Evolutionary conservation across 164 flowering plant species (phyloP).

Genomic region (Vitis cinerea): DNA sequence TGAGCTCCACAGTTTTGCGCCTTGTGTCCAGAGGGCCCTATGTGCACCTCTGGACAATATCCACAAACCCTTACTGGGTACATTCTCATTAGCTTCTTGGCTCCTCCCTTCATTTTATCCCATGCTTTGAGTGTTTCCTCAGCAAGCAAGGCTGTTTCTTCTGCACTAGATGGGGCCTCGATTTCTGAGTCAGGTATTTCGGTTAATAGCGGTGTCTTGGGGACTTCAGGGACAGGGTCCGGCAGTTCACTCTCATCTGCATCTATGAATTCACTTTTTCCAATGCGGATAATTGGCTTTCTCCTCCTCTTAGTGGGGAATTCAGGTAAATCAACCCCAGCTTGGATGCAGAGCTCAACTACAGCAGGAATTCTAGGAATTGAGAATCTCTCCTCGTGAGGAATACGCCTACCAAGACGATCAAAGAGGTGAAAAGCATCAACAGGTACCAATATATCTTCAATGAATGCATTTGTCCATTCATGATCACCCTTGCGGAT

Average conservation of each 20-base stretch:
- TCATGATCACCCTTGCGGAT: constrained; percentile 69
- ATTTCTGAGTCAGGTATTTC: constrained; percentile 62
- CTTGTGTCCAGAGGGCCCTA: constrained; percentile 87
- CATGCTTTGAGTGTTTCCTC: constrained; percentile 80
- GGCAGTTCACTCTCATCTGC: constrained; percentile 94
- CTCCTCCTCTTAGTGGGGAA: constrained; percentile 88
- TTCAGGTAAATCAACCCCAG: constrained; percentile 87
- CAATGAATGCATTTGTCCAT: constrained; percentile 68
- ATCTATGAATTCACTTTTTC: constrained; percentile 77
- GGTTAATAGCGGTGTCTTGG: constrained; percentile 33
- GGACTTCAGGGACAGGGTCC: constrained; percentile 48
- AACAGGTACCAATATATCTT: constrained; percentile 69
- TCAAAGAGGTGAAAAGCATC: constrained; percentile 87
- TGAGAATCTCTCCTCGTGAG: constrained; percentile 80
- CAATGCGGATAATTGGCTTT: constrained; percentile 78
- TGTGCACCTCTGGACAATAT: constrained; percentile 93
- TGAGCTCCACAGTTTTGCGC: constrained; percentile 93
- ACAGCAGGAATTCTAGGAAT: constrained; percentile 84
- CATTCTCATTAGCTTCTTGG: constrained; percentile 73
- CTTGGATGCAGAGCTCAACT: constrained; percentile 94
- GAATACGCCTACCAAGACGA: constrained; percentile 79
- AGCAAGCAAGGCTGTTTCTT: constrained; percentile 57
- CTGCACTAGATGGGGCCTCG: constrained; percentile 46
- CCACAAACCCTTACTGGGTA: constrained; percentile 90
- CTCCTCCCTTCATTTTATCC: constrained; percentile 82